These are phyloP conservation scores for Patellifolia procumbens DNA, from an alignment of 179 eudicot species.

Conservation along the genomic window DNA sequence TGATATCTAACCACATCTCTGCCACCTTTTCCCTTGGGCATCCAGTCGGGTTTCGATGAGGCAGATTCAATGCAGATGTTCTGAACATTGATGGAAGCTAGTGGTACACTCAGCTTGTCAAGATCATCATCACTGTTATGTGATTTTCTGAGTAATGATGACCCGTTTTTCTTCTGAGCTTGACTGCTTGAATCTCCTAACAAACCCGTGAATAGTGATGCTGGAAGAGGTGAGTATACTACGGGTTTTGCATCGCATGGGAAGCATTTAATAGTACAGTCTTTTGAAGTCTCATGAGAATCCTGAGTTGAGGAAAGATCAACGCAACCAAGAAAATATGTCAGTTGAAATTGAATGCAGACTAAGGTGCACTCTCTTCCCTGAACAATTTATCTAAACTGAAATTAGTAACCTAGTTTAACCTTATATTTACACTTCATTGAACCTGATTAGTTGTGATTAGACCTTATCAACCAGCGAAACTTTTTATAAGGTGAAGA, in stretches of 20 bases:
- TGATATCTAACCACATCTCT: slow-evolving; percentile 62
- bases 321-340: neutral
- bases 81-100: slow-evolving; percentile 54
- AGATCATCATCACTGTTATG: slow-evolving; percentile 93
- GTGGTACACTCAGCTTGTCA: slow-evolving; percentile 67
- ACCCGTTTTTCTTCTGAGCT: slow-evolving; percentile 47
- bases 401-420: too few relatives aligned
- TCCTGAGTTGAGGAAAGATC: slow-evolving; percentile 45
- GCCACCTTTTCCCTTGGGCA: slow-evolving; percentile 57
- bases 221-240: slow-evolving; percentile 60
- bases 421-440: too few relatives aligned
- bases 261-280: slow-evolving; percentile 34
- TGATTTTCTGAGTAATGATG: slow-evolving; percentile 69
- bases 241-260: slow-evolving; percentile 74
- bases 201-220: slow-evolving; percentile 46
- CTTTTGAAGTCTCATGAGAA: slow-evolving; percentile 35
- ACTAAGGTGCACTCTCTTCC: too few relatives aligned
- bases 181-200: slow-evolving; percentile 56
- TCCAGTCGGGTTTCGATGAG: slow-evolving; percentile 50
- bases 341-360: neutral
- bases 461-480: too few relatives aligned
- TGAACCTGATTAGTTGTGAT: too few relatives aligned
- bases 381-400: too few relatives aligned
- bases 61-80: slow-evolving; percentile 43
- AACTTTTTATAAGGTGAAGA: too few relatives aligned